Conservation (phyloP, 768 basidiomycete genomes). For the Dioszegia crocea region DNA sequence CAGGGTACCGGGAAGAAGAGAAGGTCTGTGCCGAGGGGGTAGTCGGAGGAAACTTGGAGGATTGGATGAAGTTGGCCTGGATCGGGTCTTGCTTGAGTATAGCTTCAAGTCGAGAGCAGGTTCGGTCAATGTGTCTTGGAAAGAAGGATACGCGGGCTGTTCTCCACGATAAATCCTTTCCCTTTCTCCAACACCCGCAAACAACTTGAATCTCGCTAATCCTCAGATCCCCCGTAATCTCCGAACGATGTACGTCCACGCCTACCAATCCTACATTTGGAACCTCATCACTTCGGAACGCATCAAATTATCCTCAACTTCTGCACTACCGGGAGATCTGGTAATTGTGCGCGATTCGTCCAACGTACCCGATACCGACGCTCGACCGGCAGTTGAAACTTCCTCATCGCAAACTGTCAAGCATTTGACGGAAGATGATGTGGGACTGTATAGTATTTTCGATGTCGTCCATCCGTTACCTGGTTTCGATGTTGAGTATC, state of each 20-base stretch:
- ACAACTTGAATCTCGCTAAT: no score
- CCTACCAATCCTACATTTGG: conserved; percentile 98
- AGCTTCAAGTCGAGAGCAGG: no score
- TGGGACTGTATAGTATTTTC: conserved; percentile 74
- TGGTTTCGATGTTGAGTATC: conserved; percentile 89
- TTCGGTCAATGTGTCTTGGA: no score
- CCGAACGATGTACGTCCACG: conserved; percentile 95
- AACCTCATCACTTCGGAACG: conserved; percentile 95
- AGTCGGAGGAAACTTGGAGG: no score
- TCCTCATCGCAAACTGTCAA: conserved; percentile 59
- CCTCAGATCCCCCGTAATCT: conserved; percentile 87
- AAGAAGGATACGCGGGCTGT: no score
- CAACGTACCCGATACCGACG: neutral
- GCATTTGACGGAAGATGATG: conserved; percentile 69
- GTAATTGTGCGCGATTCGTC: conserved; percentile 60
- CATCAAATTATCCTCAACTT: conserved; percentile 64
- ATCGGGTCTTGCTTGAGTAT: no score
- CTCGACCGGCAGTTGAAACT: conserved; percentile 19
- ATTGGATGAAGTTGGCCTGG: no score
- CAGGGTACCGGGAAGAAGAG: neutral
- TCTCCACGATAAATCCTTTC: no score
- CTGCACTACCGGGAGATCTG: conserved; percentile 81
- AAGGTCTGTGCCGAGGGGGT: no score
- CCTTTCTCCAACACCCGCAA: no score
- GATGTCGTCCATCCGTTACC: conserved; percentile 98